These are phyloP conservation scores for Pythium scleroteichum DNA, from an alignment of 352 stramenopile species.

Conservation along the genomic window DNA sequence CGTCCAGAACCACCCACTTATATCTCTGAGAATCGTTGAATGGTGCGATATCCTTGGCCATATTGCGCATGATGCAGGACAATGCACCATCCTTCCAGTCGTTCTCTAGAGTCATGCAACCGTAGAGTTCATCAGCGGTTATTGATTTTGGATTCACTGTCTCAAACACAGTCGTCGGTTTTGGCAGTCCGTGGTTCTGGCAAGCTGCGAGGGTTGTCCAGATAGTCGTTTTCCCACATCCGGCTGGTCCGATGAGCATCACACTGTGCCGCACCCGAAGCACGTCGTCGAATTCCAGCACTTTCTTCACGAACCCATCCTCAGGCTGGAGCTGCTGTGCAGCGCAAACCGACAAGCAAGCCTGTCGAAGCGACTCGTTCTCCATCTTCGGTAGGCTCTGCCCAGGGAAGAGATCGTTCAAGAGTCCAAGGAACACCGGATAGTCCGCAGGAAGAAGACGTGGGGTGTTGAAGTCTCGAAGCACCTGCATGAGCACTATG, in stretches of 20 bases:
- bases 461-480: constrained; percentile 96
- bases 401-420: constrained; percentile 92
- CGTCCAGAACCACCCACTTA: constrained; percentile 93
- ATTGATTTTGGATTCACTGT: constrained; percentile 96
- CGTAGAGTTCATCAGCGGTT: constrained; percentile 91
- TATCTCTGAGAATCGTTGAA: constrained; percentile 88
- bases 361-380: constrained; percentile 46
- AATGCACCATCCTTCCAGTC: constrained; percentile 98
- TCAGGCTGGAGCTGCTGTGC: constrained; percentile 90
- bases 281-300: constrained; percentile 94
- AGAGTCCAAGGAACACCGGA: constrained; percentile 93
- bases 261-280: constrained; percentile 95
- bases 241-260: constrained; percentile 95
- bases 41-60: constrained; percentile 90
- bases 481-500: constrained; percentile 93
- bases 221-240: constrained; percentile 95
- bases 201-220: constrained; percentile 93
- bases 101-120: constrained; percentile 97
- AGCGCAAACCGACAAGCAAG: constrained; percentile 50
- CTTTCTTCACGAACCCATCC: constrained; percentile 95
- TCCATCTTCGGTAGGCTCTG: constrained; percentile 40
- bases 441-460: constrained; percentile 92
- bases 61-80: constrained; percentile 96
- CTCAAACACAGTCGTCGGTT: constrained; percentile 92
- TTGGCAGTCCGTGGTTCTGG: constrained; percentile 74